Percentiles rank a stretch among this genome's conserved stretches.
These are phyloP conservation scores for Tetradesmus obliquus DNA, from an alignment of 139 green algal genomes.

Conservation along the genomic window DNA sequence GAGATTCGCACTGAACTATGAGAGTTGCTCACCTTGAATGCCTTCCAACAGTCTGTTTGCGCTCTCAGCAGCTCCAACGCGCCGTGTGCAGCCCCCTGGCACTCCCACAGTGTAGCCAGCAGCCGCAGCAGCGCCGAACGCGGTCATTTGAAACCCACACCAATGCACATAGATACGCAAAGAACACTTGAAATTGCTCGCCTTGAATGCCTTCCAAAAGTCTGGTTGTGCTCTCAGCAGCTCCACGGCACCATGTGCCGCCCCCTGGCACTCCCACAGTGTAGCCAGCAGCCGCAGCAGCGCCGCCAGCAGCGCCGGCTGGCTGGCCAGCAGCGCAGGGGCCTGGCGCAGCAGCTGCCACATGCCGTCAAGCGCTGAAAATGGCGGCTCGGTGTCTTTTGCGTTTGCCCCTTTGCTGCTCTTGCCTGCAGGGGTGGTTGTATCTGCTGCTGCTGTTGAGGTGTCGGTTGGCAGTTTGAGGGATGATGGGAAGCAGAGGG, in stretches of 20 bases:
- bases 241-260: constrained; percentile 51
- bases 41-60: constrained; percentile 41
- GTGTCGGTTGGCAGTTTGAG: constrained; percentile 48
- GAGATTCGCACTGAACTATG: too few species aligned
- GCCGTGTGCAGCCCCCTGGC: constrained; percentile 46
- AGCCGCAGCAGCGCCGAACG: constrained; percentile 51
- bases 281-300: constrained; percentile 59
- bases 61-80: constrained; percentile 60
- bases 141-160: too few species aligned
- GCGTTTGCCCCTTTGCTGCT: background rate
- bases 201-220: constrained; percentile 54
- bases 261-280: constrained; percentile 64
- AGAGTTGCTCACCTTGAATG: background rate
- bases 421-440: background rate
- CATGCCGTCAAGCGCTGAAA: constrained; percentile 67
- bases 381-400: background rate
- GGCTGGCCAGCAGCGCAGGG: constrained; percentile 41
- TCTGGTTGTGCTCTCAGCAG: constrained; percentile 56
- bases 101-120: constrained; percentile 68
- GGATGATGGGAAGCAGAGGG: constrained; percentile 62
- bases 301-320: constrained; percentile 59
- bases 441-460: background rate
- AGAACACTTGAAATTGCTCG: too few species aligned
- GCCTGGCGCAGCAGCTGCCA: constrained; percentile 57
- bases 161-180: too few species aligned